Evolutionary conservation across 139 green algal genomes (phyloP), one percentile per base, ranked within the genome.

Genomic region (Chloropicon primus): DNA sequence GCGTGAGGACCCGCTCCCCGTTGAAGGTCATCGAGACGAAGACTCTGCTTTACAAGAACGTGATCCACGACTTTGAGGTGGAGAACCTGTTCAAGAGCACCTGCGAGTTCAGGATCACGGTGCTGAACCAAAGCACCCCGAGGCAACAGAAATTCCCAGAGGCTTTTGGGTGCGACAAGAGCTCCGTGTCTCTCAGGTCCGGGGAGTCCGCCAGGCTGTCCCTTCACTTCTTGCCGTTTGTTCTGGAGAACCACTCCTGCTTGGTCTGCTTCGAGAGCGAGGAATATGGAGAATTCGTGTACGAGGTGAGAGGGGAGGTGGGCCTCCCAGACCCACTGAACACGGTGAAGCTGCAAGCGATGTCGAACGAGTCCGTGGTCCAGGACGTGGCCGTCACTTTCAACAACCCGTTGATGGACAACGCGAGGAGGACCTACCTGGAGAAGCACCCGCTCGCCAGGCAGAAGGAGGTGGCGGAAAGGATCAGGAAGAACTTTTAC

Each of bases 161-260:
- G 24, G 25, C 79, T 17, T 83, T 83, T 71, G 79, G 74, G 5
- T 74, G 72, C 23, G 54, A 80, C n/a, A 71, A 75, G 25, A 2
- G 28, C n/a, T 54, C 22, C n/a, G 17, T 80, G 54, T 72, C 74
- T n/a, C 17, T 83, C 2, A 75, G 53, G 53, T 23, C 53, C 21
- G 79, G 62, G 78, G 79, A 74, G 80, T 75, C 5, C 1, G 87
- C 87, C 77, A 86, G 82, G 76, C 74, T 94, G 53, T 76, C 77
- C 21, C 83, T 80, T n/a, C 82, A 79, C 53, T 95, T 90, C 85
- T 85, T 95, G 27, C 90, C 90, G 24, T 95, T 92, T 79, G 77
- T 72, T 21, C 74, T 88, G 72, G 85, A 81, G 29, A 82, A 82
- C 0, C 84, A 91, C 76, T 82, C 81, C 76, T 86, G 80, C 83